Conservation (phyloP, 345 rosid species). For the Eutrema yunnanense region DNA sequence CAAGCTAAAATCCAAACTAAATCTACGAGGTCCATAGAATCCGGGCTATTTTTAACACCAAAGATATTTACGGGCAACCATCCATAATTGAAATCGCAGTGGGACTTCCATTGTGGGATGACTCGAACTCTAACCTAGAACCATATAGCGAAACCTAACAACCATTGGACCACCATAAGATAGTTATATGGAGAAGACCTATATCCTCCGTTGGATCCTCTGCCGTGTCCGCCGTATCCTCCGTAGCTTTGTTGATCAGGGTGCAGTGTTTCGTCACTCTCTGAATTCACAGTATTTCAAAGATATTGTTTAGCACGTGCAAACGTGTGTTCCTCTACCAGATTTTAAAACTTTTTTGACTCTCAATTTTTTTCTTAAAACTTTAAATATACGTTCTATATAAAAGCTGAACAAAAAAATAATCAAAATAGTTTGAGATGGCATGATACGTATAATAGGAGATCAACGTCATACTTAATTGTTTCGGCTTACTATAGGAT, state of each 20-base stretch:
- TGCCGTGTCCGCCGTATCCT: background rate
- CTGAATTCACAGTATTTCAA: slow-evolving; percentile 5
- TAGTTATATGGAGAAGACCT: too few species aligned
- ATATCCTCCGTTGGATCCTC: background rate
- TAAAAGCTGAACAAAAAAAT: background rate
- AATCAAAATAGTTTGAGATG: too few species aligned
- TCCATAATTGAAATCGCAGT: background rate
- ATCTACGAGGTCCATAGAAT: too few species aligned
- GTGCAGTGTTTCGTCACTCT: slow-evolving; percentile 2
- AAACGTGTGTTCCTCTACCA: background rate
- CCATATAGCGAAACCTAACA: too few species aligned
- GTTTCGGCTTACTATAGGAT: background rate
- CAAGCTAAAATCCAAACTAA: too few species aligned
- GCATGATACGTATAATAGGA: too few species aligned
- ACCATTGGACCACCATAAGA: background rate
- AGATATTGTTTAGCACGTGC: background rate
- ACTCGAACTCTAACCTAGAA: background rate
- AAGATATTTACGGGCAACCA: background rate
- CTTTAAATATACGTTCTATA: background rate
- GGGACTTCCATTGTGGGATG: too few species aligned
- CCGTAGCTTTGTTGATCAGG: background rate
- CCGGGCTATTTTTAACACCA: too few species aligned
- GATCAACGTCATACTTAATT: background rate
- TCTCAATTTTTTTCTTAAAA: background rate
- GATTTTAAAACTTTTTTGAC: background rate